Conservation (phyloP, 768 basidiomycete species). For the Lactarius hatsudake region DNA sequence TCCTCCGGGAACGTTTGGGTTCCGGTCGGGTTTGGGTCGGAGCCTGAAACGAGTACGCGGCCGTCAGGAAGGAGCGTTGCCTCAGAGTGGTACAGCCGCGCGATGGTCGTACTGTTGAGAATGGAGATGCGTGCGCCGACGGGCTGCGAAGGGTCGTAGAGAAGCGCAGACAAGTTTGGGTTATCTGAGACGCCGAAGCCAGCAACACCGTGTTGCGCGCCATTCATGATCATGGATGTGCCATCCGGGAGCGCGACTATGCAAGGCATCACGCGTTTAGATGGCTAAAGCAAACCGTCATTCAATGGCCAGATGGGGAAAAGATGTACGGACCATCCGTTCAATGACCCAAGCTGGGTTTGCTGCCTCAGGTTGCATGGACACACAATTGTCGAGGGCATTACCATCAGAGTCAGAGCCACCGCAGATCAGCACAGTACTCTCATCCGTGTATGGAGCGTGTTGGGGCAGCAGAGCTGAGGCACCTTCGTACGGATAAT, state of each 20-base stretch:
- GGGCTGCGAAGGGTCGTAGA: conserved; percentile 67
- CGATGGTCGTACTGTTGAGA: conserved; percentile 65
- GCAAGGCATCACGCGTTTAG: conserved; percentile 72
- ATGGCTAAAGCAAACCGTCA: conserved; percentile 44
- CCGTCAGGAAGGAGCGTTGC: conserved; percentile 73
- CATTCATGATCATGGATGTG: conserved; percentile 76
- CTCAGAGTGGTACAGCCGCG: conserved; percentile 77
- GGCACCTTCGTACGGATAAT: conserved; percentile 74
- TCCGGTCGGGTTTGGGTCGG: conserved; percentile 59
- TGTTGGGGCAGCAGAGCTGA: conserved; percentile 66
- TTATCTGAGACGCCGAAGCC: conserved; percentile 68
- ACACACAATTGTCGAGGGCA: conserved; percentile 68
- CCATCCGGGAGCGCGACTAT: conserved; percentile 70
- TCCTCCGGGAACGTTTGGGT: conserved; percentile 58
- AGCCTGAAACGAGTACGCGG: conserved; percentile 72
- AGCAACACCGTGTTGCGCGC: conserved; percentile 65
- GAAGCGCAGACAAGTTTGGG: conserved; percentile 62
- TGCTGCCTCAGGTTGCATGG: conserved; percentile 59
- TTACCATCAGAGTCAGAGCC: conserved; percentile 58
- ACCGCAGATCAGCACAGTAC: conserved; percentile 71
- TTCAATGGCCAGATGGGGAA: background rate
- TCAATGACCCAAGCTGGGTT: conserved; percentile 70
- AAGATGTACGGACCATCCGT: conserved; percentile 59
- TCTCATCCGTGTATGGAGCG: conserved; percentile 70
- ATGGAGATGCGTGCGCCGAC: conserved; percentile 62